These are phyloP conservation scores for Pseudogymnoascus sp. DNA, from an alignment of 2,329 filamentous ascomycete species.

Conservation along the genomic window DNA sequence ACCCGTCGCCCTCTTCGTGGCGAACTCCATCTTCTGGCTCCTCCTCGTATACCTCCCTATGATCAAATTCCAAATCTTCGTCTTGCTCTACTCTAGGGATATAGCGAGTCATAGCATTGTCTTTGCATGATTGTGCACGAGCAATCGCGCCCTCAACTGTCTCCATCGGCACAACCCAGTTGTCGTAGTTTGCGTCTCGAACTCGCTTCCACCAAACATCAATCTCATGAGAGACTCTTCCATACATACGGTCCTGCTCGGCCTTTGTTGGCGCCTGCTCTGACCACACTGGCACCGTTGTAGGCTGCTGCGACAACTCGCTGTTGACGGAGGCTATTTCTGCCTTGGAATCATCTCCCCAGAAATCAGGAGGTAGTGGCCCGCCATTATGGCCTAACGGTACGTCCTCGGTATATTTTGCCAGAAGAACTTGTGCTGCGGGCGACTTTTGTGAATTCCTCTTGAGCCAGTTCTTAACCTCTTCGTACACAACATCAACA, in stretches of 20 bases:
- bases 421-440: slow-evolving; percentile 46
- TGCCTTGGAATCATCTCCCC: neutral
- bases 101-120: slow-evolving; percentile 48
- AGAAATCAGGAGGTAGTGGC: slow-evolving; percentile 18
- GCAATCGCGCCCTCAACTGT: slow-evolving; percentile 51
- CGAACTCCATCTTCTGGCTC: slow-evolving; percentile 37
- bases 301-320: slow-evolving; percentile 2
- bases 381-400: slow-evolving; percentile 28
- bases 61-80: slow-evolving; percentile 16
- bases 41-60: slow-evolving; percentile 38
- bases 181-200: slow-evolving; percentile 52
- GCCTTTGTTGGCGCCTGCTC: slow-evolving; percentile 35
- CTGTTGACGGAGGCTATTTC: neutral
- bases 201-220: slow-evolving; percentile 58
- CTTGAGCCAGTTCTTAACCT: slow-evolving; percentile 56
- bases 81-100: slow-evolving; percentile 22
- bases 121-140: slow-evolving; percentile 50
- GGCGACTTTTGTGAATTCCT: slow-evolving; percentile 53
- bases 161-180: slow-evolving; percentile 52
- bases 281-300: slow-evolving; percentile 22
- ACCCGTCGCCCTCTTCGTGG: slow-evolving; percentile 43
- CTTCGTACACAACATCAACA: slow-evolving; percentile 49
- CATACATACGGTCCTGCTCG: slow-evolving; percentile 53
- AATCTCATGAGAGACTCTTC: slow-evolving; percentile 55
- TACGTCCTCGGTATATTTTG: slow-evolving; percentile 41